Base-by-base conservation (phyloP, 768 basidiomycete species). In the Hypholoma fasciculare region DNA sequence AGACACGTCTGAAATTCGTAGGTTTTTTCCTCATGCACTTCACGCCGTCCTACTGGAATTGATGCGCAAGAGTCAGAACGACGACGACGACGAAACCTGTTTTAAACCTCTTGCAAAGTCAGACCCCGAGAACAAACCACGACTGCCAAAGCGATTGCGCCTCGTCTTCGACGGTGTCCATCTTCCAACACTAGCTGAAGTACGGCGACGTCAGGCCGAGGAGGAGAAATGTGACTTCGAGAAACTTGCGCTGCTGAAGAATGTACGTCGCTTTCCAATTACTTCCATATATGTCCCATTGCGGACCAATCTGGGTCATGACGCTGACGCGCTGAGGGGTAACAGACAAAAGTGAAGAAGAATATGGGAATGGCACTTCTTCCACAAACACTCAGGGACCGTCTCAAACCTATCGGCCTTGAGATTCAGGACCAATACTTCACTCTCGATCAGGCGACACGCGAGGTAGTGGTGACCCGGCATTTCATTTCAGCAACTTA, bases 401-500 rank as follows among this genome's bases (percentile, higher is more conserved):
- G 63, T 2, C 58, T 68, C 11, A 52, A 65, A 26, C 62, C 52
- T 13, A 68, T 71, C 16, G 68, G 69, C 2, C 58, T 70, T 1
- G 64, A 66, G 0, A 0, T 73, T 61, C 57, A 63, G 65, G 0
- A 64, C 19, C 55, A 56, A 17, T 40, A 56, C 20, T 49, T 74
- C 43, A 44, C 66, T 0, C 62, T 76, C n/a, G 54, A 66, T 11
- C 66, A 63, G 36, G 49, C 40, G 4, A 66, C 62, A 4, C 63
- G 63, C 9, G 68, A 76, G 27, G 55, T 63, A 26, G 68, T 66
- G 1, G 70, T 75, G 2, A 58, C 64, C 0, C 72, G 75, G 0
- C 20, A 47, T 2, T 69, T 76, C 53, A 65, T 77, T 51, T 66
- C 68, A 1, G 12, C 59, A 1, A 57, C 58, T 1, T 79, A 73